Evolutionary conservation across 208 protist species (phyloP), one percentile per base, ranked within the genome.

Genomic region (Paratrypanosoma confusum): DNA sequence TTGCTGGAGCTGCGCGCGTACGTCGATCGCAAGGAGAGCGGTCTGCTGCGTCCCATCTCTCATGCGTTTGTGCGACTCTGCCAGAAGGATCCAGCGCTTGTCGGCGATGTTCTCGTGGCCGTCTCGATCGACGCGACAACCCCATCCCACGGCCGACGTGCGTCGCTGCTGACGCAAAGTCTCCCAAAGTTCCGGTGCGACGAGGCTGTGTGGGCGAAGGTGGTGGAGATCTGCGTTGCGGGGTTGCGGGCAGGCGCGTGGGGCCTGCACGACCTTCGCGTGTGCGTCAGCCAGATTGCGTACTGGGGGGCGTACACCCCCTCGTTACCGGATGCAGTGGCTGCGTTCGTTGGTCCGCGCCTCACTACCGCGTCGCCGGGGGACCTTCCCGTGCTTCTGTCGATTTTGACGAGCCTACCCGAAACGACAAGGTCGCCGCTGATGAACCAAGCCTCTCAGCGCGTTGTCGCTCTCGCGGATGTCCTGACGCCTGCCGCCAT

Each of bases 1-100:
- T 54, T 84, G 17, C 37, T 84, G 3, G 53, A 80, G 5, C 40
- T 80, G 3, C 50, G 56, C 6, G 54, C 58, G 13, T 61, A 66
- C 49, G 39, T 65, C 22, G 44, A 67, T 18, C 46, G 53, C 3
- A 39, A 31, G 3, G 50, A 45, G 29, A 10, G 29, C 29, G 29
- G 11, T n/a, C n/a, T n/a, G 20, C 18, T 62, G 8, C 34, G 35
- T 11, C 16, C 45, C 18, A 38, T 81, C 25, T 20, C 63, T 3
- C 37, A 39, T 0, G 50, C 52, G 26, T 29, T 76, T 16, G 54
- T 47, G 24, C 68, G 65, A 13, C 55, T 65, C 34, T 53, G 50
- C 35, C 25, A 46, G 25, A 55, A 58, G 40, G 66, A 71, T 33
- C 50, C 59, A 1, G 50, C 45, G 29, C 56, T 68, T 10, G 56